phyloP scores from a whole-genome alignment of 768 basidiomycete species.

The Trametes cinnabarina region DNA sequence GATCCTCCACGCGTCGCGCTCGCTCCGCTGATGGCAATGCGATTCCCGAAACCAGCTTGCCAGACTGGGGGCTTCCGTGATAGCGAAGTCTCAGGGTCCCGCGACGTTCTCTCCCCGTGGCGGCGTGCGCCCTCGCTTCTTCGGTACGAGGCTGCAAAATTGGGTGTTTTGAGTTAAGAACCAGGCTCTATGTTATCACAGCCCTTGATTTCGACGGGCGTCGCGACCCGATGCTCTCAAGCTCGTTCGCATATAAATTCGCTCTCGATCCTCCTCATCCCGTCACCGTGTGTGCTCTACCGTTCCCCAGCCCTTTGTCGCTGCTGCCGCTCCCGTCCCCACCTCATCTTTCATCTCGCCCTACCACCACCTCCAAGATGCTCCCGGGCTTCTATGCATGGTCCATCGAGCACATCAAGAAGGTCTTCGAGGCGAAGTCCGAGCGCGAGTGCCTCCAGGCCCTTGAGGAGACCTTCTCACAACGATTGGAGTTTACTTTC shows the following conservation, averaged over 20 bases:
- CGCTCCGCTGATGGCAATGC: conserved; percentile 11
- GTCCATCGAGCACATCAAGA: conserved; percentile 48
- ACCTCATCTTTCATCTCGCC: not conserved
- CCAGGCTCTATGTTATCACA: conserved; percentile 2
- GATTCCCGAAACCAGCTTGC: not conserved
- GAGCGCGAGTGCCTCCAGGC: conserved; percentile 43
- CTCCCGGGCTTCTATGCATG: conserved; percentile 47
- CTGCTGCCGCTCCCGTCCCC: not conserved
- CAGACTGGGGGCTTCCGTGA: conserved; percentile 13
- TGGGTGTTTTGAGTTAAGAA: conserved; percentile 7
- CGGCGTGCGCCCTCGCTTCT: conserved; percentile 1
- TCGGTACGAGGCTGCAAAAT: conserved; percentile 10
- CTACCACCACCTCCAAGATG: conserved; percentile 8
- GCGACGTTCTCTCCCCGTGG: conserved; percentile 5
- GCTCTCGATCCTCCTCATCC: not conserved
- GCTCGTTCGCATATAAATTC: conserved; percentile 8
- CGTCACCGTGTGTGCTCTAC: not conserved
- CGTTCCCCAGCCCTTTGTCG: not conserved
- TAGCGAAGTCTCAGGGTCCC: conserved; percentile 13
- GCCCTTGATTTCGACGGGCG: conserved; percentile 2
- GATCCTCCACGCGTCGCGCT: not conserved
- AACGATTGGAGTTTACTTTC: conserved; percentile 37
- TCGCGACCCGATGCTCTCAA: not conserved
- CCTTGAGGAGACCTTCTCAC: conserved; percentile 46
- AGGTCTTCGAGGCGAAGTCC: conserved; percentile 49